phyloP scores from a whole-genome alignment of 768 basidiomycete species.

The Strobilomyces echinocephalus region DNA sequence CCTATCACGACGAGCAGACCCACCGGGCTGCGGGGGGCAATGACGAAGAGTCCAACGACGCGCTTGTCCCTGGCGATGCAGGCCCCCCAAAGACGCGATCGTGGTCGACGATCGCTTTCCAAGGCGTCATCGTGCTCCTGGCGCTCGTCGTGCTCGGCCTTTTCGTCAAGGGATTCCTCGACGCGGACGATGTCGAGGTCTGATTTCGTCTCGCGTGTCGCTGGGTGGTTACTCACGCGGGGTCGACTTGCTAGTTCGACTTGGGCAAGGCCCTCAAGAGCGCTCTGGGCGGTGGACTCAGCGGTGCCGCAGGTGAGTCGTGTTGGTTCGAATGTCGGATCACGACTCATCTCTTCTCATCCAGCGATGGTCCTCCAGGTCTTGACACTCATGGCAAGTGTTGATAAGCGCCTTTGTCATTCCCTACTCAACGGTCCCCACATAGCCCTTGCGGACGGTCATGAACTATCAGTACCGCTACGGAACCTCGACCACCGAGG shows the following conservation, averaged over 20 bases:
- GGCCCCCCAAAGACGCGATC: constrained; percentile 7
- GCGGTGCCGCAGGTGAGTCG: constrained; percentile 71
- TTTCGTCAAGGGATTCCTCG: constrained; percentile 68
- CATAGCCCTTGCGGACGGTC: constrained; percentile 82
- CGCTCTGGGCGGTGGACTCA: constrained; percentile 86
- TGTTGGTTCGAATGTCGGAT: neutral
- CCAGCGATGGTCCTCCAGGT: constrained; percentile 94
- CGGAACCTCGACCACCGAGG: constrained; percentile 68
- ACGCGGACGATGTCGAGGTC: constrained; percentile 64
- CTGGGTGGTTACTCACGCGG: constrained; percentile 41
- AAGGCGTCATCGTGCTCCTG: constrained; percentile 32
- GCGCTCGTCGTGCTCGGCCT: constrained; percentile 40
- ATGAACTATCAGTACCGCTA: constrained; percentile 97
- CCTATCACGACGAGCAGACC: constrained; percentile 11
- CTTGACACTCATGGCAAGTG: constrained; percentile 66
- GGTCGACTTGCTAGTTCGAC: constrained; percentile 64
- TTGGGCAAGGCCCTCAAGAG: constrained; percentile 66
- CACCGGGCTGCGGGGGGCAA: neutral
- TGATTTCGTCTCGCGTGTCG: constrained; percentile 19
- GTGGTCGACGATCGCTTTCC: constrained; percentile 19
- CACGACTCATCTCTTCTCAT: constrained; percentile 5
- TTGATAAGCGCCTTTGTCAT: neutral
- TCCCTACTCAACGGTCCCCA: neutral
- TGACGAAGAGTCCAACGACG: constrained; percentile 19
- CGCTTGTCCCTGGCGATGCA: neutral